Conservation (phyloP, 805 yeast species). For the Wickerhamomyces sydowiorum region DNA sequence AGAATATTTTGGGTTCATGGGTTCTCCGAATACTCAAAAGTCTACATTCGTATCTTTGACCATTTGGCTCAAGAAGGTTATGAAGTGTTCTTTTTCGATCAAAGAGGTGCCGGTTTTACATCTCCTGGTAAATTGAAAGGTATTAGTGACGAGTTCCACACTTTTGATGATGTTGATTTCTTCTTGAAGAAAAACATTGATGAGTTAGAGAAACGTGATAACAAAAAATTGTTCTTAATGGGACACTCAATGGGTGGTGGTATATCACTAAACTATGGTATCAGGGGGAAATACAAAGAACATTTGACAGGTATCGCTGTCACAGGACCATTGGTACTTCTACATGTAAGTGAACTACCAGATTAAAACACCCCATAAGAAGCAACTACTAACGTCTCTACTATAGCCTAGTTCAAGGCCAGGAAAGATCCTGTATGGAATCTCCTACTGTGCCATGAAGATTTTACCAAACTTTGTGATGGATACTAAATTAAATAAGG, state of each 20-base stretch:
- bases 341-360: constrained; percentile 29
- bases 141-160: constrained; percentile 47
- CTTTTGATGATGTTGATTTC: constrained; percentile 54
- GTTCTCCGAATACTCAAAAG: constrained; percentile 50
- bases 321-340: constrained; percentile 53
- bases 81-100: constrained; percentile 66
- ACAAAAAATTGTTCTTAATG: constrained; percentile 41
- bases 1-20: constrained; percentile 65
- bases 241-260: constrained; percentile 89
- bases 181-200: constrained; percentile 42
- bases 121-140: constrained; percentile 50
- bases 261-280: constrained; percentile 55
- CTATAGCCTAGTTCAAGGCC: constrained; percentile 49
- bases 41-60: constrained; percentile 51
- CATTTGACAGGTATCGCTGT: constrained; percentile 41
- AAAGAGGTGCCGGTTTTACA: constrained; percentile 71
- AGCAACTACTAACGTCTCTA: neutral
- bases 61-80: constrained; percentile 45
- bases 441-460: constrained; percentile 36
- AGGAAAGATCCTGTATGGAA: constrained; percentile 32
- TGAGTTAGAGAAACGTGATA: constrained; percentile 17
- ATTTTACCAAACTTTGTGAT: constrained; percentile 44
- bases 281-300: constrained; percentile 44
- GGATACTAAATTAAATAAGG: constrained; percentile 49
- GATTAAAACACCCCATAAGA: neutral